Percentiles rank a stretch among this genome's conserved stretches.
Evolutionary conservation across 495 filamentous ascomycete genomes (phyloP).

Genomic region (Penicillium canescens): DNA sequence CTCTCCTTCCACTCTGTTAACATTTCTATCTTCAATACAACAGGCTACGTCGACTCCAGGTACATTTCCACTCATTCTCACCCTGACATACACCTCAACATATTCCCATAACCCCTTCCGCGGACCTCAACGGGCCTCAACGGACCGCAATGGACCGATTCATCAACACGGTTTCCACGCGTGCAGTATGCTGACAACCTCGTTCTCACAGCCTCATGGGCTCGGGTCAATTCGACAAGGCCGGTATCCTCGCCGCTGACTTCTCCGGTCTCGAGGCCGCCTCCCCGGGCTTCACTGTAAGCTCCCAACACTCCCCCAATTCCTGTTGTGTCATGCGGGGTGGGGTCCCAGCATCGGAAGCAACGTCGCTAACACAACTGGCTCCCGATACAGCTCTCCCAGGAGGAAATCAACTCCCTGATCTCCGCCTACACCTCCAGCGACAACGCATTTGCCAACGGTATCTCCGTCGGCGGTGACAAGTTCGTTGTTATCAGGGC

Average conservation of each 20-base stretch:
- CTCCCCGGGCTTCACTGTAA: constrained; percentile 70
- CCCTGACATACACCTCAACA: constrained; percentile 13
- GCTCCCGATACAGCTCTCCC: constrained; percentile 31
- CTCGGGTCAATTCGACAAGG: constrained; percentile 81
- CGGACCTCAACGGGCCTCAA: constrained; percentile 4
- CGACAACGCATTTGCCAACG: constrained; percentile 39
- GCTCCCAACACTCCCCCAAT: constrained; percentile 22
- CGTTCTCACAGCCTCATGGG: constrained; percentile 68
- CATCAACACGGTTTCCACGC: neutral
- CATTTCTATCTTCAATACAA: constrained; percentile 8
- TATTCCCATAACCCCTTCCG: constrained; percentile 5
- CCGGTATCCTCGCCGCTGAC: constrained; percentile 78
- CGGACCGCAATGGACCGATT: too few species aligned
- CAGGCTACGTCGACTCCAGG: constrained; percentile 71
- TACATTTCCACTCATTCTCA: constrained; percentile 32
- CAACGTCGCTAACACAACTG: constrained; percentile 4
- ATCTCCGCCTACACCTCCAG: constrained; percentile 32
- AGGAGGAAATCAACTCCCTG: constrained; percentile 39
- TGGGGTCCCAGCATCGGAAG: neutral
- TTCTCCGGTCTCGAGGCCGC: constrained; percentile 83
- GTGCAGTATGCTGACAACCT: constrained; percentile 14
- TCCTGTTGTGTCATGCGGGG: constrained; percentile 4
- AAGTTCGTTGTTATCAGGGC: constrained; percentile 72
- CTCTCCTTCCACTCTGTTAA: constrained; percentile 20
- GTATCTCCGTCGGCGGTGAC: constrained; percentile 70